phyloP scores from a whole-genome alignment of 169 alveolate genomes.

The Eimeria necatrix region DNA sequence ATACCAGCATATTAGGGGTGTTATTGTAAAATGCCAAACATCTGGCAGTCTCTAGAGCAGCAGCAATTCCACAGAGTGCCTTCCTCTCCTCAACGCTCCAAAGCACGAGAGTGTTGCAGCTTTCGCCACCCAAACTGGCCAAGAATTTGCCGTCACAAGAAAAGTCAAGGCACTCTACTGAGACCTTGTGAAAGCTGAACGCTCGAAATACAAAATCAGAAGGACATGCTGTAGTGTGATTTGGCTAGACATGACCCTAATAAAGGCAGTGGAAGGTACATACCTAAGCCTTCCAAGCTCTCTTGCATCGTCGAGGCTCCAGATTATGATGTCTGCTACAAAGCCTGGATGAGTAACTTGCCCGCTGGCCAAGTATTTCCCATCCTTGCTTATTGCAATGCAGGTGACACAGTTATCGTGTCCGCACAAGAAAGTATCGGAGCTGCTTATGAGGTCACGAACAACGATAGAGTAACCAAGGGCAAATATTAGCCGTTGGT shows the following conservation, averaged over 20 bases:
- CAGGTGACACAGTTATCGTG: conserved; percentile 91
- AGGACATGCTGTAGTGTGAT: too few species aligned
- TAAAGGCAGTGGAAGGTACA: neutral
- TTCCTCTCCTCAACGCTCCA: conserved; percentile 93
- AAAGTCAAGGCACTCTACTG: conserved; percentile 78
- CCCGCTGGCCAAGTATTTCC: conserved; percentile 94
- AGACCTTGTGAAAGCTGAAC: conserved; percentile 80
- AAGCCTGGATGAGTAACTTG: conserved; percentile 95
- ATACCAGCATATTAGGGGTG: conserved; percentile 88
- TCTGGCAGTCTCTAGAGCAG: conserved; percentile 92
- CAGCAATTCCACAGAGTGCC: conserved; percentile 94
- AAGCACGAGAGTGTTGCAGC: conserved; percentile 93
- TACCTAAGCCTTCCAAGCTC: conserved; percentile 88
- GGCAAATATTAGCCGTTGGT: conserved; percentile 93
- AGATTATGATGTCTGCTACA: conserved; percentile 92
- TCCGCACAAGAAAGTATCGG: conserved; percentile 93
- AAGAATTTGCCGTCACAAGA: conserved; percentile 86
- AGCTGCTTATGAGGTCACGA: conserved; percentile 90
- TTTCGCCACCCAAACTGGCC: conserved; percentile 96
- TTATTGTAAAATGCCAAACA: conserved; percentile 89
- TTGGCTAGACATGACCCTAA: too few species aligned
- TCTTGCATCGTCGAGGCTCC: conserved; percentile 91
- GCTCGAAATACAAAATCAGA: neutral
- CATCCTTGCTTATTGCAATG: conserved; percentile 89
- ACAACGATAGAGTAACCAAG: conserved; percentile 91